Evolutionary conservation across 2,329 filamentous ascomycete genomes (phyloP).

Genomic region (Cladorrhinum sp.): DNA sequence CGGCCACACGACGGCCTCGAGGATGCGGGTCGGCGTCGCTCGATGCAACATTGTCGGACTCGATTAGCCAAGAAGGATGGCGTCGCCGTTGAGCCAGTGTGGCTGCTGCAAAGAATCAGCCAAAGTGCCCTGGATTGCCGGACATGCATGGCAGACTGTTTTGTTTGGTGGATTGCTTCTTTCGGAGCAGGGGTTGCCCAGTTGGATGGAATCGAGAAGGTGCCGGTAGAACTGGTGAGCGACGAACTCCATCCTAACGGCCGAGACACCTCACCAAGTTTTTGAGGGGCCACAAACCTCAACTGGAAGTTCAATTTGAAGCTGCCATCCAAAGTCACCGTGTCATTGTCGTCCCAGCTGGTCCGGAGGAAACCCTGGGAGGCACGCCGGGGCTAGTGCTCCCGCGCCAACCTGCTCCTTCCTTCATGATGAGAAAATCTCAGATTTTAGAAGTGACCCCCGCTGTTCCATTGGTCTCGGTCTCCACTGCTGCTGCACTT

Average conservation of each 20-base stretch:
- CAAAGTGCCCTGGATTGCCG: slow-evolving; percentile 1
- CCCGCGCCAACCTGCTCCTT: background rate
- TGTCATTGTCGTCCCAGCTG: background rate
- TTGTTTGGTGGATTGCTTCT: background rate
- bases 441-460: background rate
- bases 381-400: background rate
- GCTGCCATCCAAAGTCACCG: background rate
- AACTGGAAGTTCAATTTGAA: background rate
- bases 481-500: background rate
- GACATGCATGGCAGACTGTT: background rate
- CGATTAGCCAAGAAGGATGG: slow-evolving; percentile 4
- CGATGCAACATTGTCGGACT: background rate
- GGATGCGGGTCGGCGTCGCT: background rate
- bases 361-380: background rate
- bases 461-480: too few species aligned
- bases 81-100: slow-evolving; percentile 1
- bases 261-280: slow-evolving; percentile 17
- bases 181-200: background rate
- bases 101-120: slow-evolving; percentile 1
- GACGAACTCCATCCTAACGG: slow-evolving; percentile 18
- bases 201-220: slow-evolving; percentile 2
- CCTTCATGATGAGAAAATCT: background rate
- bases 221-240: background rate
- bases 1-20: background rate
- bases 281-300: slow-evolving; percentile 8